Evolutionary conservation across 441 rosid species (phyloP), one percentile per base, ranked within the genome.

Genomic region (Bruguiera hainesii): DNA sequence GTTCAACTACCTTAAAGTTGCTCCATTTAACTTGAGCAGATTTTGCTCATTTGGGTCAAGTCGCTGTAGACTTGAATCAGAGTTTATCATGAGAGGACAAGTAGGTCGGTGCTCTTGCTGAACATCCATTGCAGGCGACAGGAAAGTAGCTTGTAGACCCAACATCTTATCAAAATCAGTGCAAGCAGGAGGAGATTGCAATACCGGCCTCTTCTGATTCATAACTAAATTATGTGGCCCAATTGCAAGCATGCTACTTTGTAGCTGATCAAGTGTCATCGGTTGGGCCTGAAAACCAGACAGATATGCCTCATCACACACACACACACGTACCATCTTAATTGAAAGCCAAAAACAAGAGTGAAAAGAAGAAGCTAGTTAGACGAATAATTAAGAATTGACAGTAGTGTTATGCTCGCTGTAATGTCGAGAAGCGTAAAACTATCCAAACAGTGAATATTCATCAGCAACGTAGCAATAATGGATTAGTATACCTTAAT

Each of bases 241-340:
- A 53, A 59, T 50, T 15, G 65, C 66, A 42, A 7, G 29, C 37
- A 33, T 33, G 18, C 52, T 16, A 52, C 46, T 70, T 65, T 60
- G 77, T 46, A 10, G 28, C 51, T 42, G 71, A 70, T 71, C 37
- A 30, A 33, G 63, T 23, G 7, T 18, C 61, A 51, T 5, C 48
- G 58, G 67, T 52, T 20, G 56, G 63, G 51, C 66, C 80, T 75
- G 64, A 64, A 63, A 71, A 62, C n/a, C 48, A 28, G 50, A 35
- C 30, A 52, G 51, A 8, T 20, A 52, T n/a, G 56, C 23, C 10
- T 20, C 11, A 20, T 19, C 25, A 19, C 3, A 33, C 10, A 7
- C 10, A 31, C 33, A 31, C 37, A 7, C 37, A 7, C 37, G 7
- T 31, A 33, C 37, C 37, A 7, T 33, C 37, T 7, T 33, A 33